Evolutionary conservation across 345 rosid genomes (phyloP), one percentile per base, ranked within the genome.

Genomic region (Sisymbrium altissimum): DNA sequence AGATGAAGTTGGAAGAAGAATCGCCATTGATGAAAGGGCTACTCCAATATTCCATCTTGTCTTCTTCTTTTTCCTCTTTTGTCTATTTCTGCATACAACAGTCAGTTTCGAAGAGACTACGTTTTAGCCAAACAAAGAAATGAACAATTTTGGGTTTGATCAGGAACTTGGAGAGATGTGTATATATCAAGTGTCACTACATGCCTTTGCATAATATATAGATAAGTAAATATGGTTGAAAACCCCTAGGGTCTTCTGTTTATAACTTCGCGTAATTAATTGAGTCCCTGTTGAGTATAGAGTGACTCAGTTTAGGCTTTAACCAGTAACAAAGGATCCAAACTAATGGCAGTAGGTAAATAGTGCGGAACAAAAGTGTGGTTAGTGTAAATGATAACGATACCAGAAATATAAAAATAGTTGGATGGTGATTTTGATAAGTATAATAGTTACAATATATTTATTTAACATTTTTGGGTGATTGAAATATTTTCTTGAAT

Each of bases 41-140:
- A 3, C 36, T 55, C 75, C 75, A 76, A 19, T 45, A 54, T 55
- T 76, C 80, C 80, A 76, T 76, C 13, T 63, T 75, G 10, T 61
- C 33, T 46, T 38, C 50, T 36, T 35, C n/a, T 8, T 49, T 29
- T 9, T 41, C 13, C 38, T 32, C 56, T 43, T 52, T 30, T 60
- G 38, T 14, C 12, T 67, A 39, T 14, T 30, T 67, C n/a, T 59
- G 49, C 49, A 2, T 29, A n/a, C n/a, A 50, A 59, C 72, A 59
- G 52, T 68, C 17, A 7, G 14, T 39, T 65, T 48, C 38, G n/a
- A 23, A 23, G 73, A 67, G 36, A 39, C 32, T 17, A 36, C 33
- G 41, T 57, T 57, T 66, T 66, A 57, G 55, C 68, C 68, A 59
- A 68, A 27, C 23, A 40, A 68, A 41, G 58, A 27, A 43, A 62